Evolutionary conservation across 495 filamentous ascomycete species (phyloP), one percentile per base, ranked within the genome.

Genomic region (Penicillium crystallinum): DNA sequence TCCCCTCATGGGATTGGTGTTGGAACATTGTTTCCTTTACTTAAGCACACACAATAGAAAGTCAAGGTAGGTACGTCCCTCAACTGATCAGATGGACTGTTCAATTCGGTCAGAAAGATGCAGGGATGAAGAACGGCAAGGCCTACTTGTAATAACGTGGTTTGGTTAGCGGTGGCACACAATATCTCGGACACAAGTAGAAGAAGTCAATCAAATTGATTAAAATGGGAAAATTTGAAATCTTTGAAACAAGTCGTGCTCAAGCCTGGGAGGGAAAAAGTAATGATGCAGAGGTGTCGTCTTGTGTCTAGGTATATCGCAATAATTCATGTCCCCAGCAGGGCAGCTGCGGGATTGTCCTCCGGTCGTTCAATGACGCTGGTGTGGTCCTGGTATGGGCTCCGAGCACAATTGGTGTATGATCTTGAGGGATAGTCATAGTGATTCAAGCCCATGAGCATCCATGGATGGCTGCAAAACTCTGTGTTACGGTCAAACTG

Each of bases 281-380:
- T 29, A 39, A 63, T 63, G 63, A 61, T 63, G 60, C 41, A 61
- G 36, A 15, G 29, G 44, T 63, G 54, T 63, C 60, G 57, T 63
- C 49, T 29, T 29, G 4, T 10, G 17, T 7, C 21, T 27, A 21
- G 33, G 11, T 1, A 23, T 12, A 43, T 10, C 15, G 44, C 29
- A 31, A 25, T 18, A 22, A 11, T 11, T 21, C 8, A 38, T 15
- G 4, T 10, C 10, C 4, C 3, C 15, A 12, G 7, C 30, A 34
- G n/a, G 14, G 19, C n/a, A 35, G 40, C 6, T 21, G 21, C 59
- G 62, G 62, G 61, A 65, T 23, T 50, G 3, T 42, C 18, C 22
- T 63, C 62, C 62, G 59, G 14, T 33, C n/a, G 11, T 45, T 31
- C 22, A 36, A n/a, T 10, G 0, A 21, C 21, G 18, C 21, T 23